phyloP scores from a whole-genome alignment of 805 yeast genomes.

The Saturnispora dispora region DNA sequence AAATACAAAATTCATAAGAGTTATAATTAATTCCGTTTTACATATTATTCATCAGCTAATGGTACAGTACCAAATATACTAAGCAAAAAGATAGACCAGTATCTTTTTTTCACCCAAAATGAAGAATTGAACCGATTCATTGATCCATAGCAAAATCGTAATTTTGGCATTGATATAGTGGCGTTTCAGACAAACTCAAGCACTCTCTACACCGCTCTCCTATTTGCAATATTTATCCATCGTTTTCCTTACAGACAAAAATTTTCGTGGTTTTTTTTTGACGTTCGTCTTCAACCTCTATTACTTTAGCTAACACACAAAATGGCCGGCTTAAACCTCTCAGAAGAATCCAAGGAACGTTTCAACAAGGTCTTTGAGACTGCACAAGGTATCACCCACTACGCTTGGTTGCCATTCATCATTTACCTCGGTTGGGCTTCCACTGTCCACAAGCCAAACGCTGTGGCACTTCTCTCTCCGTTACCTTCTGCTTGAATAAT shows the following conservation, averaged over 20 bases:
- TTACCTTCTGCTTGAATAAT: conserved; percentile 56
- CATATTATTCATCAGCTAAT: not conserved
- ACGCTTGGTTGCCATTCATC: conserved; percentile 95
- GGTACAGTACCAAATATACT: not conserved
- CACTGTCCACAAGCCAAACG: conserved; percentile 74
- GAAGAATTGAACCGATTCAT: not conserved
- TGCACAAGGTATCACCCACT: conserved; percentile 83
- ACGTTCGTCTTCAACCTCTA: not conserved
- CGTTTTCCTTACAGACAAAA: not conserved
- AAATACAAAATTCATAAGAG: not conserved
- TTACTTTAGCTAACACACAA: conserved; percentile 1
- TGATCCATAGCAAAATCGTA: not conserved
- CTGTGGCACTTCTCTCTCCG: conserved; percentile 70
- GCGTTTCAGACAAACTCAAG: not conserved
- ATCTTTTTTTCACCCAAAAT: not conserved
- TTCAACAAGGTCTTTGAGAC: conserved; percentile 72
- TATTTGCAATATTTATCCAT: too few relatives aligned
- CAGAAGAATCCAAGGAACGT: conserved; percentile 65
- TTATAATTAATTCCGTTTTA: conserved; percentile 1
- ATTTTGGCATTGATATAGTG: not conserved
- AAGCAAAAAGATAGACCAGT: not conserved
- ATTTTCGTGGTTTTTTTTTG: not conserved
- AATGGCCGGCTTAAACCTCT: conserved; percentile 33
- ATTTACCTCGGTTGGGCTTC: conserved; percentile 83
- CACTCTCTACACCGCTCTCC: not conserved